Base-by-base conservation (phyloP, 352 stramenopile genomes). In the Chrysophaeum taylorii region DNA sequence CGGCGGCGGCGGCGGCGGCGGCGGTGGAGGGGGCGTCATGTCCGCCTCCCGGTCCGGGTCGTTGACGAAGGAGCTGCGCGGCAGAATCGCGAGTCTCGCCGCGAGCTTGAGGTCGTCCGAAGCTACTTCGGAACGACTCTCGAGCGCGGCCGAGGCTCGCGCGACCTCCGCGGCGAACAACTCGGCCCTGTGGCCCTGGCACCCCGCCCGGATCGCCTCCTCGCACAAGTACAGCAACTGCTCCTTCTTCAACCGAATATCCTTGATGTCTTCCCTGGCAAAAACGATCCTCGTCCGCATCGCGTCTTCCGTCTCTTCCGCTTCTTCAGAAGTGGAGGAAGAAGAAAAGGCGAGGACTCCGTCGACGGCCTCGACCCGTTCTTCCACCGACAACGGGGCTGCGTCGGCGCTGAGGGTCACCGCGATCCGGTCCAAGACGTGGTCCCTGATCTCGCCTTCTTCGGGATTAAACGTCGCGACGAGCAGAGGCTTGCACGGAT, bases 391-490 rank as follows among this genome's bases (percentile, higher is more conserved):
- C 60, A 92, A 76, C 23, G 72, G 75, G 38, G 83, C 68, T 27
- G 85, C 82, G 77, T 92, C 81, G 0, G 84, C 84, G 54, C 76
- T 86, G 9, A 92, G 75, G 36, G 81, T 54, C 29, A 92, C 77
- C 38, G 85, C 82, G 72, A 92, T 89, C 42, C 86, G 74, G 79
- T 92, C 86, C 39, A 91, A 73, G 27, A 92, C 73, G 74, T 89
- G 81, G 71, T 91, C 85, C 21, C 84, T 72, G 53, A 92, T 75
- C 73, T 90, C 85, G 41, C 81, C 83, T 73, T 91, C 86, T 66
- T 92, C 86, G 0, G 86, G 85, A 70, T 92, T 92, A 73, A 89
- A 90, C 0, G 85, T 91, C 16, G 85, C 85, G 71, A 92, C 88
- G 4, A 92, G 64, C 27, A 92, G 76, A 25, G 85, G 85, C 48